These are phyloP conservation scores for Choiromyces venosus DNA, from an alignment of 495 filamentous ascomycete genomes.

Conservation along the genomic window DNA sequence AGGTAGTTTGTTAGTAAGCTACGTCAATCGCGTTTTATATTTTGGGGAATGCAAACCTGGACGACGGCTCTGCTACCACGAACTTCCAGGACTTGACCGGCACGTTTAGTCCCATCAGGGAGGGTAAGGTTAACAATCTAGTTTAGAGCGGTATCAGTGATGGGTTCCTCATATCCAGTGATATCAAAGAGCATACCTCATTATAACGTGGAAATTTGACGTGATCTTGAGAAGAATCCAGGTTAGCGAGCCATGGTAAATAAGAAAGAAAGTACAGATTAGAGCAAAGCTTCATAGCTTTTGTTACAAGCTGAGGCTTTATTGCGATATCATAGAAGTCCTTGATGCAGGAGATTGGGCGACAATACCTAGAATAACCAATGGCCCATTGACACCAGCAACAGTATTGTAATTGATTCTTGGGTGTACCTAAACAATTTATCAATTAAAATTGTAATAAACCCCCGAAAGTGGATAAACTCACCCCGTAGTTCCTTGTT, in stretches of 20 bases:
- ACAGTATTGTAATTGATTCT: slow-evolving; percentile 81
- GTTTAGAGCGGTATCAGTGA: background rate
- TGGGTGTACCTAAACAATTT: slow-evolving; percentile 26
- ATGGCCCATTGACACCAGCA: slow-evolving; percentile 92
- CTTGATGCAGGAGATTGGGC: background rate
- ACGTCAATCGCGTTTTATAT: background rate
- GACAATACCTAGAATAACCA: slow-evolving; percentile 83
- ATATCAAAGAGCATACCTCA: slow-evolving; percentile 48
- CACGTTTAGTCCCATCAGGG: slow-evolving; percentile 87
- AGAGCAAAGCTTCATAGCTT: background rate
- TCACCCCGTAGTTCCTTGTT: slow-evolving; percentile 41
- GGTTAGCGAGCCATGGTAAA: background rate
- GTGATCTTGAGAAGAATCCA: slow-evolving; percentile 48
- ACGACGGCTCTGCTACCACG: slow-evolving; percentile 91
- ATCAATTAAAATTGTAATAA: slow-evolving; percentile 1
- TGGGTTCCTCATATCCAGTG: background rate
- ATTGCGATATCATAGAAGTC: background rate
- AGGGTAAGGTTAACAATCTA: slow-evolving; percentile 88
- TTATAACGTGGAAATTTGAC: slow-evolving; percentile 97
- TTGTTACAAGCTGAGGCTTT: background rate
- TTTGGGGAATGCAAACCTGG: slow-evolving; percentile 54
- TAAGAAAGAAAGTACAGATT: background rate
- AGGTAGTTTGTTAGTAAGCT: background rate
- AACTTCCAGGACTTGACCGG: slow-evolving; percentile 94
- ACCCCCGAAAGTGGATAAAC: background rate